Evolutionary conservation across 352 stramenopile species (phyloP), one percentile per base, ranked within the genome.

Genomic region (Pythium insidiosum): DNA sequence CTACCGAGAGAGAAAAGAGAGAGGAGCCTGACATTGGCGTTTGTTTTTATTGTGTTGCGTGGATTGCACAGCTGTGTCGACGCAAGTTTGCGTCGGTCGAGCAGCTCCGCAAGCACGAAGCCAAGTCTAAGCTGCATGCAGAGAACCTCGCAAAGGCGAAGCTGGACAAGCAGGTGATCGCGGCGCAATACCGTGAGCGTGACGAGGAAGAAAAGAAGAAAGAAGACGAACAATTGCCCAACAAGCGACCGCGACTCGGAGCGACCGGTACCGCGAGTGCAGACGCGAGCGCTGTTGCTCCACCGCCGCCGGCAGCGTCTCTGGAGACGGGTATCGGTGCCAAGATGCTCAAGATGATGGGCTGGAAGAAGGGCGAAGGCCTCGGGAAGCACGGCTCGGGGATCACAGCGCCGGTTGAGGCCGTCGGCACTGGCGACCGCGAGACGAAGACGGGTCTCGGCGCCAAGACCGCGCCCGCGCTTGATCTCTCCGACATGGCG

Each of bases 321-420:
- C 49, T 90, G 1, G 73, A 88, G 43, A 52, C 66, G 3, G 75
- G 78, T 2, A 84, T 93, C 33, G 81, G 81, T 9, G 81, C 73
- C 7, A 91, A 88, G 47, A 84, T 93, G 76, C 66, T 93, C 19
- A 88, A 89, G 44, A 80, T 88, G 65, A 93, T 91, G 81, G 81
- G 78, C 4, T 93, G 81, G 81, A 91, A 91, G 39, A 79, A 73
- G 13, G 81, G 81, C 6, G 63, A 90, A 50, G 81, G 81, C 6
- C 66, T 93, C 1, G 81, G 81, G 29, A 93, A 91, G 50, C 63
- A 84, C 16, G 74, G 76, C 25, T 88, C 74, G 1, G 81, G 81
- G 4, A 89, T 89, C 52, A 93, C 78, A 0, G 66, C 62, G 6
- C 74, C 77, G 3, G 69, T 93, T 16, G 43, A 67, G 34, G 66